These are phyloP conservation scores for Populus ilicifolia DNA, from an alignment of 345 rosid species.

Conservation along the genomic window DNA sequence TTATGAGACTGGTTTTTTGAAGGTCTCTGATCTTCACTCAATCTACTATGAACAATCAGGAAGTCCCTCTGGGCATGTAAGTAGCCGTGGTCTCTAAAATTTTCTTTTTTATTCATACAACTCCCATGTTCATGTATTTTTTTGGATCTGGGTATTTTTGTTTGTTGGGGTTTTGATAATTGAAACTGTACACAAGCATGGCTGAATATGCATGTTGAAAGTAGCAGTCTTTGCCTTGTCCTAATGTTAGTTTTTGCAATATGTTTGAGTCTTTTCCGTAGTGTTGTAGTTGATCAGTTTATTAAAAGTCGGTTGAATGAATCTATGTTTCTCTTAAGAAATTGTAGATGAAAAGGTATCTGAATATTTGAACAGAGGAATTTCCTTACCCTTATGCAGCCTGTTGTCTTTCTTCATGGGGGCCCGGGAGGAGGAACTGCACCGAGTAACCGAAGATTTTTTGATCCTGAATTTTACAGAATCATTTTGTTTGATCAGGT, in stretches of 20 bases:
- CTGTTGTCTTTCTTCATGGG: slow-evolving; percentile 94
- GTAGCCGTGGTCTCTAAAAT: slow-evolving; percentile 17
- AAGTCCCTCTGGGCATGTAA: slow-evolving; percentile 79
- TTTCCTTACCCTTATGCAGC: slow-evolving; percentile 40
- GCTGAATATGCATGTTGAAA: not conserved
- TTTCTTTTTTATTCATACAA: not conserved
- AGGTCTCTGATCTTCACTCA: slow-evolving; percentile 76
- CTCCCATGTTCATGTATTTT: not conserved
- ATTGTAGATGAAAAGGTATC: not conserved
- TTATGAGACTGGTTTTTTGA: slow-evolving; percentile 54
- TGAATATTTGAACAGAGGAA: not conserved
- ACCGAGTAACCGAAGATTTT: slow-evolving; percentile 73
- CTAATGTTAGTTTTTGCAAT: not conserved
- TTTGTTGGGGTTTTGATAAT: not conserved
- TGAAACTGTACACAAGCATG: not conserved
- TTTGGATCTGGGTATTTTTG: not conserved
- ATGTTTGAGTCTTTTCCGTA: not conserved
- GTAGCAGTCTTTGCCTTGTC: not conserved
- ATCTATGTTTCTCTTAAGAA: not conserved
- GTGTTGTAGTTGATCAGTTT: not conserved
- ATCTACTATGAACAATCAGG: slow-evolving; percentile 91
- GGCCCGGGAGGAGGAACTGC: slow-evolving; percentile 98
- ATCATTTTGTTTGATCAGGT: slow-evolving; percentile 94
- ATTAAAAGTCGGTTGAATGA: not conserved
- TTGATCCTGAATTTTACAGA: slow-evolving; percentile 77